Evolutionary conservation across 768 basidiomycete species (phyloP), one percentile per base, ranked within the genome.

Genomic region (Lentinula sp.): DNA sequence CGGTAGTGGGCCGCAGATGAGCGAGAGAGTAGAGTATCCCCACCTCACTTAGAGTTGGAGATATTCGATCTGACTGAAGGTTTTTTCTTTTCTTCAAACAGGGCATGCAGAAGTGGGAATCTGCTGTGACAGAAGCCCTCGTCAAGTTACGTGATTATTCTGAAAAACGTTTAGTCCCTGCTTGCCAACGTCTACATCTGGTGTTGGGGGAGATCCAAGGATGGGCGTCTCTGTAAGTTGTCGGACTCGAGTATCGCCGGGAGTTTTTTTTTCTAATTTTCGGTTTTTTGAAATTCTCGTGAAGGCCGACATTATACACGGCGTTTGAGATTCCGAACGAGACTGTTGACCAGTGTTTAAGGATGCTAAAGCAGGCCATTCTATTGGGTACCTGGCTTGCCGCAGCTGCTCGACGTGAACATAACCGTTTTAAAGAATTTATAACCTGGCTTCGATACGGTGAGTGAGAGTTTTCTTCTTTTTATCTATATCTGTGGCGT

Each of bases 61-160:
- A 52, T 53, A 32, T 51, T 28, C 66, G n/a, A 67, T 73, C 60
- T 73, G 23, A 43, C 18, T 31, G 61, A 45, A 48, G 63, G 40
- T 62, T 54, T 32, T 32, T 49, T 46, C 45, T 46, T n/a, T 45
- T 31, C 18, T 10, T 39, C 35, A 15, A 56, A 42, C 64, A 93
- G 91, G 84, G 85, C 51, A 78, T 93, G 60, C 85, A 87, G 69
- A 91, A 91, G 70, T 94, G 91, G 91, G 91, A 93, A 69, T 76
- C 83, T 1, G 84, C 84, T 4, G 81, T 92, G 65, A 77, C 78
- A 9, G 89, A 92, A 62, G 83, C 89, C 15, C 71, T 94, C 55
- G 76, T 80, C 35, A 89, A 85, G 69, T 73, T 93, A 60, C 88
- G 90, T 57, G 88, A 93, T 69, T 84, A 80, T 67, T 79, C 88